Percentiles rank a stretch among this genome's conserved stretches.
Conservation (phyloP, 2,329 filamentous ascomycete species). For the Coleophoma cylindrospora region DNA sequence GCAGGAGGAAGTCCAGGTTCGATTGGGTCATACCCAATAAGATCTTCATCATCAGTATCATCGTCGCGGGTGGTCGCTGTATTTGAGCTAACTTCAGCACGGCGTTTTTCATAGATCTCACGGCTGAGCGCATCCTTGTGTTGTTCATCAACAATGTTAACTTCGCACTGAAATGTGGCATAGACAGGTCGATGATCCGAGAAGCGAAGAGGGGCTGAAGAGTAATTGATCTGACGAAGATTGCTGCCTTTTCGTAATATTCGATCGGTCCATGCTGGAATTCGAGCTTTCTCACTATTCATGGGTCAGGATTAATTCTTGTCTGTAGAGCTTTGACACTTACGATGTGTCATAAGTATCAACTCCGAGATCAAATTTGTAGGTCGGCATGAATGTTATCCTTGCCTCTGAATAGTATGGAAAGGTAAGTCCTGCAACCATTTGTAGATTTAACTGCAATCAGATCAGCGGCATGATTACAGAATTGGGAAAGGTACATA, state of each 20-base stretch:
- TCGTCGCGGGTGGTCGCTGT: conserved; percentile 54
- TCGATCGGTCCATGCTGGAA: conserved; percentile 96
- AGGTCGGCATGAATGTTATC: conserved; percentile 88
- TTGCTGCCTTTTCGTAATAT: conserved; percentile 82
- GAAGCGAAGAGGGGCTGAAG: conserved; percentile 76
- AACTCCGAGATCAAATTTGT: conserved; percentile 87
- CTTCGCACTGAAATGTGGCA: conserved; percentile 78
- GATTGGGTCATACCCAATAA: conserved; percentile 76
- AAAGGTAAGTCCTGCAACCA: conserved; percentile 88
- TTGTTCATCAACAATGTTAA: conserved; percentile 74
- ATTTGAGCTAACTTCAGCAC: conserved; percentile 60
- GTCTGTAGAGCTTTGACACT: conserved; percentile 26
- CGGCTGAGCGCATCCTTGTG: conserved; percentile 68
- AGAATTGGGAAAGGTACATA: conserved; percentile 26
- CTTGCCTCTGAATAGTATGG: conserved; percentile 86
- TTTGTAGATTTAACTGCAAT: conserved; percentile 79
- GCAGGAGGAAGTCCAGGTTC: conserved; percentile 70
- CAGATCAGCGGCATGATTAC: too few relatives aligned
- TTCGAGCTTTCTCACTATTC: conserved; percentile 79
- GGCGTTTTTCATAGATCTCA: conserved; percentile 66
- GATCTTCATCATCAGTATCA: conserved; percentile 71
- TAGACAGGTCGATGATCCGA: conserved; percentile 97
- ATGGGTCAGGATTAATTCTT: conserved; percentile 22
- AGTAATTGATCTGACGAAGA: conserved; percentile 77
- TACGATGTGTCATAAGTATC: conserved; percentile 90